Evolutionary conservation across 768 basidiomycete species (phyloP).

Genomic region (Trametes gibbosa): DNA sequence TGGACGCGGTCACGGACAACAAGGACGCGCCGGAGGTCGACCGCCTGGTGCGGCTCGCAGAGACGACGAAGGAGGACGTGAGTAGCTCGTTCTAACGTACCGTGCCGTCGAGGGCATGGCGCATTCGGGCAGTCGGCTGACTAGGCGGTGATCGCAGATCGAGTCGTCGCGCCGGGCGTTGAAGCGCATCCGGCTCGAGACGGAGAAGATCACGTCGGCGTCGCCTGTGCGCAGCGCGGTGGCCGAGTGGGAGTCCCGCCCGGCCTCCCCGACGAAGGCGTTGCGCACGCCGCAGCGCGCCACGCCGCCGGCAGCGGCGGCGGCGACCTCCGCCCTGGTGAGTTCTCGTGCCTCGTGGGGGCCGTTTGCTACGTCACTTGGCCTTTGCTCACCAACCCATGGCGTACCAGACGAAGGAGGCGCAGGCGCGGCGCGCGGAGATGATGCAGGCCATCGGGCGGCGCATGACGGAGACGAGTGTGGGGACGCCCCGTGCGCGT

Average conservation of each 20-base stretch:
- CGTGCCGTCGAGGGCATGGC: background rate
- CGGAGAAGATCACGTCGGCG: constrained; percentile 39
- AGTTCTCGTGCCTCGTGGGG: constrained; percentile 29
- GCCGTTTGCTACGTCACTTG: background rate
- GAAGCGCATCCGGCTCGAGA: constrained; percentile 73
- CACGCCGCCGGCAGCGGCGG: constrained; percentile 24
- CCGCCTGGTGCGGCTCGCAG: constrained; percentile 45
- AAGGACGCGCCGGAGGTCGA: constrained; percentile 37
- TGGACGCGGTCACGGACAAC: constrained; percentile 6
- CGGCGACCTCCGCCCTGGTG: constrained; percentile 42
- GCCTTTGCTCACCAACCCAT: background rate
- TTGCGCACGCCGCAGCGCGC: constrained; percentile 44
- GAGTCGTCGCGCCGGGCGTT: constrained; percentile 67
- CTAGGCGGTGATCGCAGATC: constrained; percentile 44
- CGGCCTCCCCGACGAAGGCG: constrained; percentile 58
- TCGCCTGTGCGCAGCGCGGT: constrained; percentile 17
- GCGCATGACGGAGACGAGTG: constrained; percentile 43
- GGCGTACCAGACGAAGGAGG: constrained; percentile 60
- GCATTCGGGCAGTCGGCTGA: background rate
- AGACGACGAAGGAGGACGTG: constrained; percentile 67
- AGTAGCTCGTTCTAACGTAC: constrained; percentile 25
- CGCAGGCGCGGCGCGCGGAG: constrained; percentile 77
- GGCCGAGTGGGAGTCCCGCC: constrained; percentile 16
- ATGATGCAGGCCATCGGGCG: constrained; percentile 73
- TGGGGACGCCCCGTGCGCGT: constrained; percentile 48